Conservation (phyloP, 2,329 filamentous ascomycete species). For the Endocalyx cinctus region DNA sequence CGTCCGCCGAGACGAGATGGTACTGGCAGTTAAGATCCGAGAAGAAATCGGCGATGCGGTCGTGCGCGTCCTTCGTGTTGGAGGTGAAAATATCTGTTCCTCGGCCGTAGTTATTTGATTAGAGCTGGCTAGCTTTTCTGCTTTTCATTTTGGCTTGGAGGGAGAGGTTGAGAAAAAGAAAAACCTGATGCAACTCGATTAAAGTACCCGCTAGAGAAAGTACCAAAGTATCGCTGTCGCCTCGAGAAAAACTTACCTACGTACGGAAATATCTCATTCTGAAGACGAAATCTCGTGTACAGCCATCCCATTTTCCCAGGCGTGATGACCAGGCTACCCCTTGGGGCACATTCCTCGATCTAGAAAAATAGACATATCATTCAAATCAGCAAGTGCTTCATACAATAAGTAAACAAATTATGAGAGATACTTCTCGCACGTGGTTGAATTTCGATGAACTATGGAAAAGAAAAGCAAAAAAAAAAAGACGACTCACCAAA, state of each 20-base stretch:
- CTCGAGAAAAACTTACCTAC: conserved; percentile 42
- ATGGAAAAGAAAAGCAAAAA: no score
- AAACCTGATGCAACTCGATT: no score
- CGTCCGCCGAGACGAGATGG: conserved; percentile 52
- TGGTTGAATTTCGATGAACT: no score
- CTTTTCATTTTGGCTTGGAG: no score
- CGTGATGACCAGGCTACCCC: conserved; percentile 65
- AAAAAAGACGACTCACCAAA: conserved; percentile 56
- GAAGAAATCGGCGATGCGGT: conserved; percentile 56
- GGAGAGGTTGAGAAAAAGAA: no score
- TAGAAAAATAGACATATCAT: no score
- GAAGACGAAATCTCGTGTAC: conserved; percentile 62
- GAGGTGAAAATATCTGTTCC: conserved; percentile 50
- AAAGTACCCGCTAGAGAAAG: no score
- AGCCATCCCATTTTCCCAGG: conserved; percentile 72
- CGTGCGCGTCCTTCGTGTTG: conserved; percentile 34
- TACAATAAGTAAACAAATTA: no score
- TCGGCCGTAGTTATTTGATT: no score
- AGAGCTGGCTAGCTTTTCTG: no score
- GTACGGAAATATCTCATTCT: conserved; percentile 66
- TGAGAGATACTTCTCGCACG: no score
- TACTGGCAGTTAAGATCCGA: conserved; percentile 53
- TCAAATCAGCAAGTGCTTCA: no score
- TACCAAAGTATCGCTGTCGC: not conserved
- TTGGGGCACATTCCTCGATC: conserved; percentile 67